Evolutionary conservation across 1,284 basidiomycete genomes (phyloP), one percentile per base, ranked within the genome.

Genomic region (Coriolopsis trogii): DNA sequence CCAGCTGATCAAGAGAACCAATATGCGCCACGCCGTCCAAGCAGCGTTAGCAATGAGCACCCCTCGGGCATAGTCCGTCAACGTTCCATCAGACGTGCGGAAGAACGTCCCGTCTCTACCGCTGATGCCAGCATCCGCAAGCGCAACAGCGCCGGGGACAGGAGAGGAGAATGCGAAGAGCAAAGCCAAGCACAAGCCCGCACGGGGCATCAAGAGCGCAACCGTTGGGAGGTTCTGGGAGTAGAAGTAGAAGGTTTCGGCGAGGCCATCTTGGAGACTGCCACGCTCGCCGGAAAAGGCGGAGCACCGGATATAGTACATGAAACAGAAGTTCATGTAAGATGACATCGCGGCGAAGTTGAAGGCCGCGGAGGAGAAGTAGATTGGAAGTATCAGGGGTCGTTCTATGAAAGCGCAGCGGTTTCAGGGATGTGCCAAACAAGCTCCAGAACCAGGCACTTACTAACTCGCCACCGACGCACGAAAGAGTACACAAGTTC

Each of bases 221-320:
- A 93, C 80, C 0, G 87, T 89, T 2, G 91, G 87, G 31, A 86
- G 65, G 64, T 92, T 91, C 71, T 94, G 92, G 0, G 89, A 81
- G 58, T 90, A 85, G 63, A 82, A 82, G 74, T 84, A 89, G 63
- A 80, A 88, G 6, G 85, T 85, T 70, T 94, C 92, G 7, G 91
- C 87, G 42, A 90, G 72, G 49, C 83, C 85, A 58, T 86, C 81
- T 46, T 80, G 77, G 59, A 81, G 56, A 58, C 78, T 74, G 52
- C 82, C 80, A 41, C 72, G 70, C 64, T 82, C 77, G 43, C 76
- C 75, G 13, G 66, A 60, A 68, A 80, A 84, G n/a, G 89, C 85
- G 9, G 84, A 81, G 53, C 75, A 74, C 37, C 91, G 86, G 59
- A 93, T 75, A 67, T 92, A 81, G 51, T 85, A 80, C 59, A 95